Conservation (phyloP, 140 eudicot genomes). For the Senecio squalidus region DNA sequence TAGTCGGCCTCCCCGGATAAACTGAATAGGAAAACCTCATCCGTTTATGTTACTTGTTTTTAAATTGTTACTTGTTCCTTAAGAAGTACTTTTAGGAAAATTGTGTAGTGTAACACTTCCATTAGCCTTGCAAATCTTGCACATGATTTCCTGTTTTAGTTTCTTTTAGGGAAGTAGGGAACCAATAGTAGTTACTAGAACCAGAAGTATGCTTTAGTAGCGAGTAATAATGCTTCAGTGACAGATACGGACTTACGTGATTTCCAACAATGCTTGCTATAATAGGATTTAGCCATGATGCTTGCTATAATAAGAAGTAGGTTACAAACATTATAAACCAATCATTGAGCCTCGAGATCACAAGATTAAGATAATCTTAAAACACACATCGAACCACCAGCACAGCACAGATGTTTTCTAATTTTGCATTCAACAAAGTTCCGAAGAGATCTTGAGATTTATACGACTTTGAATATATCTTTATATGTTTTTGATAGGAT, state of each 20-base stretch:
- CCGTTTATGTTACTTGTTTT: background rate
- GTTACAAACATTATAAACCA: too few relatives aligned
- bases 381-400: too few relatives aligned
- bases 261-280: background rate
- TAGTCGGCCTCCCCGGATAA: too few relatives aligned
- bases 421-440: background rate
- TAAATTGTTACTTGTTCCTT: background rate
- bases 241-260: background rate
- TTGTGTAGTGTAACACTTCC: background rate
- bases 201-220: background rate
- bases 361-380: too few relatives aligned
- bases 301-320: background rate
- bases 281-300: background rate
- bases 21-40: too few relatives aligned
- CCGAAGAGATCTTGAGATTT: background rate
- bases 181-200: background rate
- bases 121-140: background rate
- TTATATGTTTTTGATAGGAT: constrained; percentile 25
- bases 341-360: too few relatives aligned
- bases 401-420: too few relatives aligned
- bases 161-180: background rate
- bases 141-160: background rate
- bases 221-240: background rate
- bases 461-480: background rate
- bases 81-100: background rate